Conservation (phyloP, 495 filamentous ascomycete genomes). For the Trichoderma erinaceum region DNA sequence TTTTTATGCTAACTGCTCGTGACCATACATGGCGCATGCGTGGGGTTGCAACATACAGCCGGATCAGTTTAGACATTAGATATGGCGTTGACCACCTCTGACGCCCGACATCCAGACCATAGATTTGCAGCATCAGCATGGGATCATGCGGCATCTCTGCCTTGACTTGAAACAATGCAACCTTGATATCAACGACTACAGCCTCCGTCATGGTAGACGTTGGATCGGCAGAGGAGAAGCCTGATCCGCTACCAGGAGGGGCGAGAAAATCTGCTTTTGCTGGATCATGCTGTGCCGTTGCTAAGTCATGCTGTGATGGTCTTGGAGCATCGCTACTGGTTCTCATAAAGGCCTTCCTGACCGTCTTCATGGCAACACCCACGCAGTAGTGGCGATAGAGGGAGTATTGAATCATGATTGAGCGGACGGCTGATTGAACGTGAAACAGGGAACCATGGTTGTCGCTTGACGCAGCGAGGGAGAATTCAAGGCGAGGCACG, state of each 20-base stretch:
- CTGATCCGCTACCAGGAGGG: slow-evolving; percentile 26
- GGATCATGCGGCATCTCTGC: slow-evolving; percentile 81
- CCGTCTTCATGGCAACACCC: slow-evolving; percentile 68
- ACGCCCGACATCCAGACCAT: slow-evolving; percentile 68
- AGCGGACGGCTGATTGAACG: slow-evolving; percentile 72
- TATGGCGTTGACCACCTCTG: slow-evolving; percentile 84
- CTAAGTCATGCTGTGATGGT: slow-evolving; percentile 21
- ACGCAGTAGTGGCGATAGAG: slow-evolving; percentile 92
- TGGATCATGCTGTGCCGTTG: slow-evolving; percentile 21
- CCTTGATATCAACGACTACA: slow-evolving; percentile 74
- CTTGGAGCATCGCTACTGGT: slow-evolving; percentile 29
- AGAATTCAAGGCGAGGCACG: slow-evolving; percentile 80
- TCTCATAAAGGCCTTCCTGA: slow-evolving; percentile 66
- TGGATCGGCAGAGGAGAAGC: slow-evolving; percentile 30
- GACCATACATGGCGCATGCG: slow-evolving; percentile 77
- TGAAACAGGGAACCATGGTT: slow-evolving; percentile 80
- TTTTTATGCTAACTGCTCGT: slow-evolving; percentile 75
- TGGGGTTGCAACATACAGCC: slow-evolving; percentile 81
- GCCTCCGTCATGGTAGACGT: slow-evolving; percentile 48
- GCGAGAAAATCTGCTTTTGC: slow-evolving; percentile 27
- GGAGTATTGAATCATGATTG: slow-evolving; percentile 79
- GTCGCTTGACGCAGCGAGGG: slow-evolving; percentile 78
- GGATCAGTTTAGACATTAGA: slow-evolving; percentile 62
- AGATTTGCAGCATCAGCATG: slow-evolving; percentile 81
- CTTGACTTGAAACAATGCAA: slow-evolving; percentile 77